Conservation (phyloP, 176 grass and related monocot species). For the Oryza meyeriana region DNA sequence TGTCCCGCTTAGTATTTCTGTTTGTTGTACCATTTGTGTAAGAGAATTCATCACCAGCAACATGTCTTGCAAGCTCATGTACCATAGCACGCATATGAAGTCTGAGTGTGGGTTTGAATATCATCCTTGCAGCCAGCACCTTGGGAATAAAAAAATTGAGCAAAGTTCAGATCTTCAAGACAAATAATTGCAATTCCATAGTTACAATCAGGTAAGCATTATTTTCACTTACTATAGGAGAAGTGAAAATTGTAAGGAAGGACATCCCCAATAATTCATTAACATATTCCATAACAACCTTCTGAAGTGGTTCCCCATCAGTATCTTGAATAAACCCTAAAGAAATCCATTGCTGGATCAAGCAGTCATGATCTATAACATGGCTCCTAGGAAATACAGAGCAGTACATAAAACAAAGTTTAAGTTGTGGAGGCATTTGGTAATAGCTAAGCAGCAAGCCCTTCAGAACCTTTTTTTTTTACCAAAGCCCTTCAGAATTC, state of each 20-base stretch:
- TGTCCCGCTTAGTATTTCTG: background rate
- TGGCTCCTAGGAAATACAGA: constrained; percentile 50
- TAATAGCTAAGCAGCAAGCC: constrained; percentile 37
- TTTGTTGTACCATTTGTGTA: background rate
- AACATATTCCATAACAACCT: constrained; percentile 29
- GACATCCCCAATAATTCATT: constrained; percentile 39
- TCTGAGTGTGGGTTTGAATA: background rate
- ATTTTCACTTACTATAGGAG: background rate
- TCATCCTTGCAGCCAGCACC: background rate
- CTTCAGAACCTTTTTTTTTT: too few relatives aligned
- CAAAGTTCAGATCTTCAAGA: background rate
- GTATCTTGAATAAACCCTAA: constrained; percentile 31
- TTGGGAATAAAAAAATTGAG: background rate
- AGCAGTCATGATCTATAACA: constrained; percentile 40
- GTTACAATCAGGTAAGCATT: background rate
- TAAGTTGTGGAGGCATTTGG: constrained; percentile 32
- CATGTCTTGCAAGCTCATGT: constrained; percentile 38
- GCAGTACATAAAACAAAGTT: constrained; percentile 55
- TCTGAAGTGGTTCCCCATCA: background rate
- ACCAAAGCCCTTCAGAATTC: constrained; percentile 23
- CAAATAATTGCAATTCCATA: background rate
- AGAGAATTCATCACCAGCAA: constrained; percentile 39
- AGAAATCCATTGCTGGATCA: constrained; percentile 49
- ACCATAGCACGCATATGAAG: constrained; percentile 38
- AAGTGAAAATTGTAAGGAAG: constrained; percentile 26